These are phyloP conservation scores for Amylostereum areolatum DNA, from an alignment of 1,284 basidiomycete genomes.

Conservation along the genomic window DNA sequence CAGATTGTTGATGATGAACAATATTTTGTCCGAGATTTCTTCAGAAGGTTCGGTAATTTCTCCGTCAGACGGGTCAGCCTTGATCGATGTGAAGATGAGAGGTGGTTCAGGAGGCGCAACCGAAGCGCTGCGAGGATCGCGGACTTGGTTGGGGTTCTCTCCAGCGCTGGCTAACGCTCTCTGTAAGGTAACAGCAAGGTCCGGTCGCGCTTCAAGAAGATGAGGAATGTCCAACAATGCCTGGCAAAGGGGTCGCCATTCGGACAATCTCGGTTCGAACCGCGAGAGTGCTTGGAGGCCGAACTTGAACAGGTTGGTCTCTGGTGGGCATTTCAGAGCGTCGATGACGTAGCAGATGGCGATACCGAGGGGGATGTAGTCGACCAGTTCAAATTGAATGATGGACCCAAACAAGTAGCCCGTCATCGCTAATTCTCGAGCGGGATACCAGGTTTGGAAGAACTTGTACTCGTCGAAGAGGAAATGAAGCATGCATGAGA, in stretches of 20 bases:
- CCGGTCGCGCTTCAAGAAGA: slow-evolving; percentile 82
- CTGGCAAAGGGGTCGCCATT: slow-evolving; percentile 94
- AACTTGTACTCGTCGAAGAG: slow-evolving; percentile 99
- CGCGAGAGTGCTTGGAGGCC: slow-evolving; percentile 87
- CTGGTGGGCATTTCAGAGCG: slow-evolving; percentile 84
- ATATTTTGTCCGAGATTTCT: slow-evolving; percentile 87
- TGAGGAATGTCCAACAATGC: slow-evolving; percentile 86
- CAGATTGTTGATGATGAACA: slow-evolving; percentile 98
- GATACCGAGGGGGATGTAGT: slow-evolving; percentile 93
- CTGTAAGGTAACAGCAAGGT: slow-evolving; percentile 73
- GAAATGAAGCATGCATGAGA: slow-evolving; percentile 98
- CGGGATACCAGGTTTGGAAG: slow-evolving; percentile 94
- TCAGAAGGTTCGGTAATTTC: slow-evolving; percentile 74
- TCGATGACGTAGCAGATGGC: slow-evolving; percentile 97
- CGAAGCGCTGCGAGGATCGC: slow-evolving; percentile 32
- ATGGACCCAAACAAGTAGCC: slow-evolving; percentile 95
- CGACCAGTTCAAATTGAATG: slow-evolving; percentile 91
- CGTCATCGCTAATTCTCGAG: slow-evolving; percentile 93
- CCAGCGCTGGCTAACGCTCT: slow-evolving; percentile 56
- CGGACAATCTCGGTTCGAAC: slow-evolving; percentile 83
- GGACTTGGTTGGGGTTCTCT: slow-evolving; percentile 32
- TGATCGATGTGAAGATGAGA: slow-evolving; percentile 69
- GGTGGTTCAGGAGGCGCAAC: slow-evolving; percentile 35
- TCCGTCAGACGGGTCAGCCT: slow-evolving; percentile 56
- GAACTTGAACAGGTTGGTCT: slow-evolving; percentile 94